phyloP scores from a whole-genome alignment of 805 yeast genomes.

The Wickerhamiella lipophila region DNA sequence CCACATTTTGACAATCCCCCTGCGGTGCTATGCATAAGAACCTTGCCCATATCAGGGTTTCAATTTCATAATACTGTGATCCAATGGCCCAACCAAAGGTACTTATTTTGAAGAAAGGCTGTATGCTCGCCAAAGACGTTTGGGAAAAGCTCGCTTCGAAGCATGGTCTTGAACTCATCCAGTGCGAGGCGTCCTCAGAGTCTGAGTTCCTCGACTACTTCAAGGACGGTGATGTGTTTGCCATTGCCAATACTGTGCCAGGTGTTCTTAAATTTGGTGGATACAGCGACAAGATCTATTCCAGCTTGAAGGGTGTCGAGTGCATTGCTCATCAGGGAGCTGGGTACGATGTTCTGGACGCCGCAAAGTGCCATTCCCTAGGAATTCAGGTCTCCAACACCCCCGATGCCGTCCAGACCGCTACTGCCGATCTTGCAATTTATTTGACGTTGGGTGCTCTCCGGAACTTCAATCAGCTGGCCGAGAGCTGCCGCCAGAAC shows the following conservation, averaged over 20 bases:
- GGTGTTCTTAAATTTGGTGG: conserved; percentile 32
- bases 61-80: background rate
- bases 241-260: conserved; percentile 34
- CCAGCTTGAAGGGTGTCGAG: conserved; percentile 32
- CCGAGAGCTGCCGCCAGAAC: conserved; percentile 33
- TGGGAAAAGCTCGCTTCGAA: conserved; percentile 45
- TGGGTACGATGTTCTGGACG: conserved; percentile 41
- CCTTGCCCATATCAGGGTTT: background rate
- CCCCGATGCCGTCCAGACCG: conserved; percentile 40
- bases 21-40: too few relatives aligned
- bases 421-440: conserved; percentile 47
- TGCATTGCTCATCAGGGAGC: conserved; percentile 42
- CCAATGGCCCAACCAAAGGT: conserved; percentile 30
- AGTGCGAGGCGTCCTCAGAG: conserved; percentile 30
- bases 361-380: conserved; percentile 30
- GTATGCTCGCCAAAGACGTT: conserved; percentile 43
- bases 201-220: conserved; percentile 32
- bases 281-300: conserved; percentile 35
- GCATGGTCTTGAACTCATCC: conserved; percentile 36
- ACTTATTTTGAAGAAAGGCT: conserved; percentile 49
- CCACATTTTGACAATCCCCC: background rate
- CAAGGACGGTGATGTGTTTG: conserved; percentile 30
- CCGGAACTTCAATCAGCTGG: conserved; percentile 38
- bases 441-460: conserved; percentile 40
- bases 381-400: conserved; percentile 42